Conservation (phyloP, 441 rosid species). For the Erodium texanum region DNA sequence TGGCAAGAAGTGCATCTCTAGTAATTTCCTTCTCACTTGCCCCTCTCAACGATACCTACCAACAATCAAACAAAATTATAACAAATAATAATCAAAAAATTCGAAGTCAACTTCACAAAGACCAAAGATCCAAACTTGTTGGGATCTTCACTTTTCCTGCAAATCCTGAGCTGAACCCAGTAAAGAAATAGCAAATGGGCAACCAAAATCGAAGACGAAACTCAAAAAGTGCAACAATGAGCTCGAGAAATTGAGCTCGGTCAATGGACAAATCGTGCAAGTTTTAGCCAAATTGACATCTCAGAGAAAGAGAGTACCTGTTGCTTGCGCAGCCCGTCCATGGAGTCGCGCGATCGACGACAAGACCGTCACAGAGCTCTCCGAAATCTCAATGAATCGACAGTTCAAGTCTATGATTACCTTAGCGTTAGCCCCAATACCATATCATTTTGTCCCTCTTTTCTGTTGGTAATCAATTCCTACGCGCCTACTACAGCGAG, state of each 20-base stretch:
- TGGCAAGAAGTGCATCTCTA: slow-evolving; percentile 82
- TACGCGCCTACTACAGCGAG: neutral
- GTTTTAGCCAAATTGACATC: neutral
- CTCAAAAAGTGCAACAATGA: neutral
- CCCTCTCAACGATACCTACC: slow-evolving; percentile 86
- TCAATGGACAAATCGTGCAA: neutral
- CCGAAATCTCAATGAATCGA: neutral
- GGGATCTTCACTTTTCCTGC: neutral
- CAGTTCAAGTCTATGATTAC: neutral
- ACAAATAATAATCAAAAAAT: no score
- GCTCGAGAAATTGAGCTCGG: neutral
- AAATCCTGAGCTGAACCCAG: neutral
- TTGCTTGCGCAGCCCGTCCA: slow-evolving; percentile 70
- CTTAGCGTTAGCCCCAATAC: neutral
- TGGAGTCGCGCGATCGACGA: slow-evolving; percentile 15
- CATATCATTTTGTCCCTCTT: no score
- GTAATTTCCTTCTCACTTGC: slow-evolving; percentile 88
- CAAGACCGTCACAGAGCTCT: neutral
- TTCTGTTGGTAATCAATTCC: neutral
- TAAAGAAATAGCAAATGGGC: neutral
- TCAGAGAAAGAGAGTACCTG: slow-evolving; percentile 36
- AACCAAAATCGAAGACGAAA: neutral
- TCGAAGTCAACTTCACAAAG: neutral
- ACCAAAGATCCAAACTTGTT: neutral
- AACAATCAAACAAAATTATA: neutral